Base-by-base conservation (phyloP, 495 filamentous ascomycete genomes). In the Annulohypoxylon bovei region DNA sequence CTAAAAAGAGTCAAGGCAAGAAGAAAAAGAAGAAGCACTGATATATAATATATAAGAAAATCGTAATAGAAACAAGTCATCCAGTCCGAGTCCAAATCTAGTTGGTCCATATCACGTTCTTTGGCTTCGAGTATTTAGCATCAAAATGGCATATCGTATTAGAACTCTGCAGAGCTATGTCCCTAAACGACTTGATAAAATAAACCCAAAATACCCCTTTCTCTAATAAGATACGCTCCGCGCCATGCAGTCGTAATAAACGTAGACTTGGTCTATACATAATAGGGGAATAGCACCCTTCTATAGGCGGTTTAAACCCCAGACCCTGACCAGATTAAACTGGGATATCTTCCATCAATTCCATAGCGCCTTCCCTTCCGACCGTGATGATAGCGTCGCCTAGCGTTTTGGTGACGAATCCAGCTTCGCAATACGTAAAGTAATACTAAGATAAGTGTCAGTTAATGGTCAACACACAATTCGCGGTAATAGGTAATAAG, bases 351-450 rank as follows among this genome's bases (percentile, higher is more conserved):
- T 91, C 89, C 80, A 89, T 86, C 81, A 91, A 80, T 78, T 90
- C 88, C 76, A 84, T 80, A 23, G 88, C 84, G 1, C 90, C 89
- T 73, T 91, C 90, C 40, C 90, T 82, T 3, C 84, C 88, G n/a
- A 90, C 83, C 2, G 81, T 86, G 57, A 93, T 84, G 56, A 92
- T 89, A 18, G 89, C 89, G 77, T 92, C 90, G 1, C 89, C 89
- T 49, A 93, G 77, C 6, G 88, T 88, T 76, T 91, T 90, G 23
- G 88, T 88, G 54, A 84, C 79, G 73, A 93, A 92, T 0, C 90
- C 90, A 20, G 89, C 90, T 72, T 92, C 90, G 55, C 87, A 91
- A 74, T 92, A 93, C 8, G 85, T 79, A 73, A 92, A 92, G 73
- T 92, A 93, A 69, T 92, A 92, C 81, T 90, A 49, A 18, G 2